A percentile compares a stretch with the other conserved stretches of the same genome.
Conservation (phyloP, 139 green algal genomes). For the Tetradesmus obliquus region DNA sequence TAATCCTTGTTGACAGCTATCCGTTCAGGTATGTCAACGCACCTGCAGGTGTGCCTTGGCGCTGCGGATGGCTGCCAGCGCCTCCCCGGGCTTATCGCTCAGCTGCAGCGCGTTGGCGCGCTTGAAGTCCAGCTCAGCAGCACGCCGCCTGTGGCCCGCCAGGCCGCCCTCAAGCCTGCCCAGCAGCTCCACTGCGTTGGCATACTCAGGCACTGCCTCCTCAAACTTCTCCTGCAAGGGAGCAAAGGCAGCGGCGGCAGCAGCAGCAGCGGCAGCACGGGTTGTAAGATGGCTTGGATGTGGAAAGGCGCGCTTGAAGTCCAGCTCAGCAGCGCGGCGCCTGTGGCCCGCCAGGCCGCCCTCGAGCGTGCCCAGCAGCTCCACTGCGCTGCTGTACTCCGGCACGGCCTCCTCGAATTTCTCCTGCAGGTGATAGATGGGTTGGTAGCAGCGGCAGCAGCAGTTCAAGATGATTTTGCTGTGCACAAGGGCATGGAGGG, state of each 20-base stretch:
- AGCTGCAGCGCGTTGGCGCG: slow-evolving; percentile 47
- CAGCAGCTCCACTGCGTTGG: slow-evolving; percentile 24
- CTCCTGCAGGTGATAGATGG: slow-evolving; percentile 3
- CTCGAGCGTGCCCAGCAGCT: not conserved
- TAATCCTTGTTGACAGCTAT: not conserved
- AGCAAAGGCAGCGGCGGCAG: not conserved
- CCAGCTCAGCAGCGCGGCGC: slow-evolving; percentile 49
- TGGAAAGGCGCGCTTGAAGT: slow-evolving; percentile 43
- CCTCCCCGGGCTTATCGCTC: slow-evolving; percentile 40
- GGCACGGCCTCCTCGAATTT: slow-evolving; percentile 39
- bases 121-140: slow-evolving; percentile 57
- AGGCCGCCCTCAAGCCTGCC: slow-evolving; percentile 3
- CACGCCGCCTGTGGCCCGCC: slow-evolving; percentile 15
- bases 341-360: not conserved
- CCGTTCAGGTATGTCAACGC: not conserved
- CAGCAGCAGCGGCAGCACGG: too few relatives aligned
- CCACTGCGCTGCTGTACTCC: slow-evolving; percentile 38
- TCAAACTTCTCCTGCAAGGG: slow-evolving; percentile 47
- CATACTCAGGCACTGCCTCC: slow-evolving; percentile 45
- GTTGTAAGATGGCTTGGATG: too few relatives aligned
- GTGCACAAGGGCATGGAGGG: too few relatives aligned
- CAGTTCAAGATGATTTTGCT: too few relatives aligned
- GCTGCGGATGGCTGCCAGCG: slow-evolving; percentile 16
- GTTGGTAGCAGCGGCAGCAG: too few relatives aligned
- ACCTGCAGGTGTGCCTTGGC: slow-evolving; percentile 40